phyloP scores from a whole-genome alignment of 495 filamentous ascomycete genomes.

The Clavariopsis aquatica region DNA sequence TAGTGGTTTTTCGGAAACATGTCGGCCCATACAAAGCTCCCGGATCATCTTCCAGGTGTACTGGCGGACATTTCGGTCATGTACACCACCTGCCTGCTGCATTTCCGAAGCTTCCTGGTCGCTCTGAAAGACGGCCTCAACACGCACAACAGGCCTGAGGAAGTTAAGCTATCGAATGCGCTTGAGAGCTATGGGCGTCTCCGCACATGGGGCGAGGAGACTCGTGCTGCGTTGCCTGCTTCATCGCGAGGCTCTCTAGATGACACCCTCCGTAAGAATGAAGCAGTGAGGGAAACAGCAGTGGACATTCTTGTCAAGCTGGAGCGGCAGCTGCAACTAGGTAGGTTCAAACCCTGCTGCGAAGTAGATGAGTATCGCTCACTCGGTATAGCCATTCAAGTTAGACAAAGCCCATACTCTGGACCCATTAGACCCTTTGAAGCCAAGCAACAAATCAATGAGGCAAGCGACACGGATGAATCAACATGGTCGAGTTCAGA shows the following conservation, averaged over 20 bases:
- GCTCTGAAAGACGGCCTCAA: too few species aligned
- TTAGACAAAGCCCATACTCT: too few species aligned
- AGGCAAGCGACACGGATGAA: neutral
- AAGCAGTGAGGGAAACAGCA: neutral
- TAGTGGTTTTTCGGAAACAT: too few species aligned
- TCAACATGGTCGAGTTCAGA: constrained; percentile 6
- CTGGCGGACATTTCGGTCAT: too few species aligned
- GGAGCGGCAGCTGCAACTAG: neutral
- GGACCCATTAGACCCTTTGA: too few species aligned
- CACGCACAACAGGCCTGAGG: too few species aligned
- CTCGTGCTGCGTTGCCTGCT: constrained; percentile 5
- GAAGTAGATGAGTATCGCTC: too few species aligned
- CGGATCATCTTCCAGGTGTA: too few species aligned
- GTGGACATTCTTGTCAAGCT: neutral
- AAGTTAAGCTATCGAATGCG: neutral
- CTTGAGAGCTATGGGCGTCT: constrained; percentile 11
- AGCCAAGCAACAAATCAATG: neutral
- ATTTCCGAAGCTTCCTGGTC: too few species aligned
- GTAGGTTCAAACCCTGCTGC: too few species aligned
- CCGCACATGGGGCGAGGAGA: constrained; percentile 17
- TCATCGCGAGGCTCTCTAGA: constrained; percentile 16
- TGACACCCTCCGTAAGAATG: constrained; percentile 9
- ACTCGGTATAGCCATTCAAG: constrained; percentile 9
- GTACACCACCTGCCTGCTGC: too few species aligned
- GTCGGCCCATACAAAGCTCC: too few species aligned